These are phyloP conservation scores for Plenodomus biglobosus DNA, from an alignment of 2,329 filamentous ascomycete species.

Conservation along the genomic window DNA sequence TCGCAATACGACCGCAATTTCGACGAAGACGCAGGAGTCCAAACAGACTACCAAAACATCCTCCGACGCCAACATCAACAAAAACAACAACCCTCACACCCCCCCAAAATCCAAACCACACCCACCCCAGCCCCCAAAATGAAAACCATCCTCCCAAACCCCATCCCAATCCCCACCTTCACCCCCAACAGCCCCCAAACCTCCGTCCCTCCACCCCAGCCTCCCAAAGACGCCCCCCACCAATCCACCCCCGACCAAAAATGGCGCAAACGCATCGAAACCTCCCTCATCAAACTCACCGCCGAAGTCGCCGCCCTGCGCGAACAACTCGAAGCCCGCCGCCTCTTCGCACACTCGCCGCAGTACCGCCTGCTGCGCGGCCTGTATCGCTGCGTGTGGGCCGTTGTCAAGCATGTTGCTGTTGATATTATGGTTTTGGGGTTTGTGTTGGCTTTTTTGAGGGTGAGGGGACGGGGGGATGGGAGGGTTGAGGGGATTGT, in stretches of 20 bases:
- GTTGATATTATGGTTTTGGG: slow-evolving; percentile 69
- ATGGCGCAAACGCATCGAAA: slow-evolving; percentile 83
- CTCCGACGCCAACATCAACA: slow-evolving; percentile 15
- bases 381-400: slow-evolving; percentile 62
- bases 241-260: slow-evolving; percentile 51
- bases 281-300: slow-evolving; percentile 83
- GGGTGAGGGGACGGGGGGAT: slow-evolving; percentile 72
- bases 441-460: slow-evolving; percentile 68
- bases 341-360: slow-evolving; percentile 68
- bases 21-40: slow-evolving; percentile 30
- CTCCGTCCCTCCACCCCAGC: background rate
- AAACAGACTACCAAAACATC: slow-evolving; percentile 11
- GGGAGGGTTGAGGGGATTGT: slow-evolving; percentile 73
- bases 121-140: slow-evolving; percentile 23
- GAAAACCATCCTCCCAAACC: slow-evolving; percentile 18
- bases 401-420: slow-evolving; percentile 72
- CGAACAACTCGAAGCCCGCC: slow-evolving; percentile 81
- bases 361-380: slow-evolving; percentile 59
- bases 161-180: slow-evolving; percentile 21
- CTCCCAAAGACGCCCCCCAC: no score
- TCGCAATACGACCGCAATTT: slow-evolving; percentile 37
- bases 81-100: background rate
- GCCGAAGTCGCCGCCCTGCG: slow-evolving; percentile 88
- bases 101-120: slow-evolving; percentile 10
- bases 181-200: slow-evolving; percentile 5